Base-by-base conservation (phyloP, 2,329 filamentous ascomycete species). In the Ciborinia camelliae region DNA sequence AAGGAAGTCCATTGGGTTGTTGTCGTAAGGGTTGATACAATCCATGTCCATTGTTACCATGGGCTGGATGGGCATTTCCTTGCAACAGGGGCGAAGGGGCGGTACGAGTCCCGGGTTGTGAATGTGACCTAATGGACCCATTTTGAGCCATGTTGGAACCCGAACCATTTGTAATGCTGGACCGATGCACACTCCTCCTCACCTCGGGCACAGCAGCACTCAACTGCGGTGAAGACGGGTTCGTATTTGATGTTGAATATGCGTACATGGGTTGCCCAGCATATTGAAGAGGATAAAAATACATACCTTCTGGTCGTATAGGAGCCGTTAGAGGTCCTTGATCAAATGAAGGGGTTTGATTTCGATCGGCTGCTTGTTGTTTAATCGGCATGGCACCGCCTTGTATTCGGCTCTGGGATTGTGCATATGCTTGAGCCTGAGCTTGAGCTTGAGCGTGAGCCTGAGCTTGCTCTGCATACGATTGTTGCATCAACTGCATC, bases 41-140 rank as follows among this genome's bases (percentile, higher is more conserved):
- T 35, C 70, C 71, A 52, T 73, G 63, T 79, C 81, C 41, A 62
- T 63, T 63, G 12, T 58, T 18, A 20, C 55, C 48, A 32, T 77
- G 74, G 41, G 72, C 73, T 0, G 76, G 68, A 2, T 77, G 70
- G 15, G 77, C 78, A 57, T 55, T 77, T 77, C 28, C 78, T 70
- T 48, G 78, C 68, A 69, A 78, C 76, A 64, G 72, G 63, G 65
- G 73, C 69, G 73, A 65, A 76, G 74, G 41, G 66, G 71, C 62
- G 71, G 76, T 68, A 65, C 74, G 69, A 30, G 84, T 82, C 3
- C 86, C 85, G 30, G 86, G 86, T 72, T 88, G 86, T n/a, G 86
- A 88, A 72, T 89, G 86, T 32, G 86, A 89, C 68, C 86, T 81
- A 67, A 86, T 74, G n/a, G 84, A 79, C 69, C 85, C 84, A 63